Percentiles rank a stretch among this genome's conserved stretches.
These are phyloP conservation scores for Guillardia theta DNA, from an alignment of 78 protist species.

Conservation along the genomic window DNA sequence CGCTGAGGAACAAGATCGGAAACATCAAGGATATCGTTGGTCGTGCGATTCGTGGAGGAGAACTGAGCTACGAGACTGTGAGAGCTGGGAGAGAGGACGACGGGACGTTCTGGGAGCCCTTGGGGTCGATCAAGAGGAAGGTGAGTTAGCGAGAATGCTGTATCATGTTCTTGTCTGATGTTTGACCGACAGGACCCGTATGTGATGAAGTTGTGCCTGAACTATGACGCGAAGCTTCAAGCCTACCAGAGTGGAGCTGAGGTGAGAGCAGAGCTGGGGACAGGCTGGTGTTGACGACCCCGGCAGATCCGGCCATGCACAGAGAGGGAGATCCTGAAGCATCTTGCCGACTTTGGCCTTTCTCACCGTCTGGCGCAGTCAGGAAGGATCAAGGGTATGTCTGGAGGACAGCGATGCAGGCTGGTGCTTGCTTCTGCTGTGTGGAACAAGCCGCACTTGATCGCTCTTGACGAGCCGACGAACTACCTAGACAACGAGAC, in stretches of 20 bases:
- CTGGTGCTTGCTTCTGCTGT: conserved; percentile 50
- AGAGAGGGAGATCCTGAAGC: conserved; percentile 27
- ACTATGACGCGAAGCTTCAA: conserved; percentile 45
- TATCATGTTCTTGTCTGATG: neutral
- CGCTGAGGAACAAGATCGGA: neutral
- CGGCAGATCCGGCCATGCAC: conserved; percentile 41
- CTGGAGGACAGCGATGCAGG: conserved; percentile 47
- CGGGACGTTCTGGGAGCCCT: neutral
- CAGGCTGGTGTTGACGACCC: neutral
- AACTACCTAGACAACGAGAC: conserved; percentile 52
- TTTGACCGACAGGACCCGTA: neutral
- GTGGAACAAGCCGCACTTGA: conserved; percentile 41
- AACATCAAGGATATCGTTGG: neutral
- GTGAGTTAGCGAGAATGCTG: neutral
- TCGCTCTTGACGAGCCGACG: conserved; percentile 55
- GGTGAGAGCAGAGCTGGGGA: too few species aligned
- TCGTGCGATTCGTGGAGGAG: neutral
- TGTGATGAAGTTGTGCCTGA: conserved; percentile 14
- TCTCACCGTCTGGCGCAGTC: conserved; percentile 5
- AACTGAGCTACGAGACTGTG: neutral
- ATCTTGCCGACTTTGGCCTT: conserved; percentile 37
- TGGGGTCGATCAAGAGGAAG: neutral
- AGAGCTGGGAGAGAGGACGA: too few species aligned
- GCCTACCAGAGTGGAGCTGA: neutral
- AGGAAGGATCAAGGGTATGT: neutral